Evolutionary conservation across 139 green algal species (phyloP), one percentile per base, ranked within the genome.

Genomic region (Closterium sp.): DNA sequence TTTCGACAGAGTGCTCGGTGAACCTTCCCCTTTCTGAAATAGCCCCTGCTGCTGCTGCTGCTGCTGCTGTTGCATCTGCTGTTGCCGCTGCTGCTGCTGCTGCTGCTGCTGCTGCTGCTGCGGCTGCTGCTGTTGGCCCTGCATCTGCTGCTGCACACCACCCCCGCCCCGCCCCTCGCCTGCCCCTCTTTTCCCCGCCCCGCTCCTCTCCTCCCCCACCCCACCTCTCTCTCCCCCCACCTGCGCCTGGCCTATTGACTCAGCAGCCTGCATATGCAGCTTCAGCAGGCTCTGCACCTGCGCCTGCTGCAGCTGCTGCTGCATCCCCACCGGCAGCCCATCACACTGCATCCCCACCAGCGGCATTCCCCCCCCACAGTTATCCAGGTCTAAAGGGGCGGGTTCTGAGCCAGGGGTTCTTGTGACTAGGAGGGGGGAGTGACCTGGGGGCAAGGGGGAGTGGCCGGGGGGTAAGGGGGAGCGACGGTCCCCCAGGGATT

Each of bases 261-360:
- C 62, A 79, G 62, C 62, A 24, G 62, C 62, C 62, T 79, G 62
- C 62, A 79, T 79, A 24, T 79, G 62, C 62, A 79, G 62, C 62
- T 79, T 79, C 62, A 70, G 86, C 86, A 70, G 9, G 21, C 29
- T n/a, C 86, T 89, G 86, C 86, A 70, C 62, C 19, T 79, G 86
- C 86, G 31, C 30, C 86, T 29, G 28, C 86, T 89, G 86, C 28
- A 45, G 86, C 86, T 89, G 86, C 31, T 42, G 30, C 86, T 89
- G 86, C 30, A 89, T n/a, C 86, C 30, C 31, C 29, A 17, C 29
- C 31, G 30, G 86, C 31, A 70, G 2, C 5, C 62, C 62, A 13
- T 79, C 62, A 79, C 62, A 79, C 17, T 79, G 62, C 62, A 79
- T 79, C 62, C 62, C 62, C 62, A 22, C 62, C 17, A 79, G 62